Evolutionary conservation across 495 filamentous ascomycete genomes (phyloP).

Genomic region (Halenospora varia): DNA sequence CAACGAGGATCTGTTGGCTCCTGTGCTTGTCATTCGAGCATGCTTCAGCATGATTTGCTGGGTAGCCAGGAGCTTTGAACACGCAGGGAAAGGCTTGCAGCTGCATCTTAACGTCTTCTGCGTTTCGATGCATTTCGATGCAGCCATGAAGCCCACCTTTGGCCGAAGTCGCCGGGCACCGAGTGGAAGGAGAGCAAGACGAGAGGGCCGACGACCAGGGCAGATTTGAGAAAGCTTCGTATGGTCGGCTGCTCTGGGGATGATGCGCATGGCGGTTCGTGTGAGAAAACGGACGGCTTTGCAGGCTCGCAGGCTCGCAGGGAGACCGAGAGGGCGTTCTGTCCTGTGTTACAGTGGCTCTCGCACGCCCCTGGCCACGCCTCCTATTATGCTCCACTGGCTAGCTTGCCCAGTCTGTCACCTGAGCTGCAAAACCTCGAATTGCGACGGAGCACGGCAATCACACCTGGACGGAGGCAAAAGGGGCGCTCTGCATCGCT

Average conservation of each 20-base stretch:
- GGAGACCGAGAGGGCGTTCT: background rate
- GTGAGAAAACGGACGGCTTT: background rate
- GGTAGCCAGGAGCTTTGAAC: background rate
- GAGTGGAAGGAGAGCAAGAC: conserved; percentile 2
- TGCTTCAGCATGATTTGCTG: background rate
- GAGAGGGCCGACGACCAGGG: background rate
- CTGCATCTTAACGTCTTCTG: conserved; percentile 7
- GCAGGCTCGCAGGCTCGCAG: background rate
- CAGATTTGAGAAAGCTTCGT: background rate
- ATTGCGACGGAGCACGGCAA: conserved; percentile 8
- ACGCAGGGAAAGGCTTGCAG: conserved; percentile 13
- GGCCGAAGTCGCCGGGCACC: conserved; percentile 1
- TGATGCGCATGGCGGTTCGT: conserved; percentile 1
- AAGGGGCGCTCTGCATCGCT: conserved; percentile 1
- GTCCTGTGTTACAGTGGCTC: no score
- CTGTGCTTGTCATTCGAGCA: conserved; percentile 3
- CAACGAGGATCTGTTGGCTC: background rate
- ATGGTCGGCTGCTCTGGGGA: no score
- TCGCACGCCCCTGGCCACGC: background rate
- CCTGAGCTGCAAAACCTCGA: conserved; percentile 18
- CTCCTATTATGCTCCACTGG: background rate
- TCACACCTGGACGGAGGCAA: background rate
- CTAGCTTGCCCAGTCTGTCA: conserved; percentile 7
- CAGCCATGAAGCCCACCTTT: background rate
- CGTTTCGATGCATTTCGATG: background rate